phyloP scores from a whole-genome alignment of 1,284 basidiomycete genomes.

The Takashimella koratensis region DNA sequence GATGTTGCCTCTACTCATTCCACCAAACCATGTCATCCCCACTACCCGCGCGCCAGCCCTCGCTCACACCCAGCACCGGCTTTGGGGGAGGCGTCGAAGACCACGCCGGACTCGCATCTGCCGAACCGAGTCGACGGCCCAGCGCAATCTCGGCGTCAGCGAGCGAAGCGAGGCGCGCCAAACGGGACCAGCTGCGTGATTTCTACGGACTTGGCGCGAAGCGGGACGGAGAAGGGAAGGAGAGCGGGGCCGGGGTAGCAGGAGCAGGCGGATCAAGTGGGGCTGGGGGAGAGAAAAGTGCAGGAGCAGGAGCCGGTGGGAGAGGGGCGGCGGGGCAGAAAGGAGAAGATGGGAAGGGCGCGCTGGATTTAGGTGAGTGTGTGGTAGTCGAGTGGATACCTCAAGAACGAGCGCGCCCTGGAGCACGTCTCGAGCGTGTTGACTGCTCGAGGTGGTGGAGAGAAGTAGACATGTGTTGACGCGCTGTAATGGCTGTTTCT shows the following conservation, averaged over 20 bases:
- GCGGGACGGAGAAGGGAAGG: background rate
- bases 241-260: no score
- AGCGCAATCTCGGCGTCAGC: conserved; percentile 2
- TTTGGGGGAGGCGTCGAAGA: background rate
- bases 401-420: background rate
- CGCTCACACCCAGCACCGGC: background rate
- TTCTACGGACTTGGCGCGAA: conserved; percentile 35
- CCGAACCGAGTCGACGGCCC: background rate
- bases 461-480: no score
- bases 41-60: background rate
- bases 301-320: background rate
- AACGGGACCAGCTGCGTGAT: conserved; percentile 39
- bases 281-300: background rate
- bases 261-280: background rate
- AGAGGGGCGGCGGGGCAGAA: background rate
- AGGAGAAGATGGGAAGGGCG: conserved; percentile 12
- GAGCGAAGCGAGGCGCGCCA: conserved; percentile 28
- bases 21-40: background rate
- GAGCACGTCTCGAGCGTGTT: no score
- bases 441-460: no score
- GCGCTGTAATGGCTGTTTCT: no score
- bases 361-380: conserved; percentile 34
- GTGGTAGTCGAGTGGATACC: background rate
- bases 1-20: background rate
- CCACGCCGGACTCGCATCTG: background rate